phyloP scores from a whole-genome alignment of 2,329 filamentous ascomycete genomes.

The Tolypocladium capitatum region DNA sequence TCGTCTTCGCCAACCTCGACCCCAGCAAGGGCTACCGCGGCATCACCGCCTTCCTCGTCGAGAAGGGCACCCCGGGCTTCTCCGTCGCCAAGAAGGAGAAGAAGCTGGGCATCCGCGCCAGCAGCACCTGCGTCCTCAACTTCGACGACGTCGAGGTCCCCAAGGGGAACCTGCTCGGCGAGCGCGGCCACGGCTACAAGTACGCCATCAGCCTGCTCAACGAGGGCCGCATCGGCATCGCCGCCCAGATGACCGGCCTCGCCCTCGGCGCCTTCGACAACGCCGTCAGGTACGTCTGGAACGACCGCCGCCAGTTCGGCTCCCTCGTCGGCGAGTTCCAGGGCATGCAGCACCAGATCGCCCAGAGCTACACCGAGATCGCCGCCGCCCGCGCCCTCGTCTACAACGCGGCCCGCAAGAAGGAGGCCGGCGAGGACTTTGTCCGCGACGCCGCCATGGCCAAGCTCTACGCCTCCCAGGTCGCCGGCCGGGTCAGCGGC shows the following conservation, averaged over 20 bases:
- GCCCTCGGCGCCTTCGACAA: constrained; percentile 93
- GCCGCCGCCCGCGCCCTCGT: constrained; percentile 80
- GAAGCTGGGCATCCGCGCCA: constrained; percentile 94
- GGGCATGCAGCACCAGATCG: constrained; percentile 98
- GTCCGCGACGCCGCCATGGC: constrained; percentile 96
- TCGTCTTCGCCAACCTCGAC: constrained; percentile 94
- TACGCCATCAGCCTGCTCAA: constrained; percentile 91
- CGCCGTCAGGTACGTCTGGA: constrained; percentile 87
- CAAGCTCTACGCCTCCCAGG: constrained; percentile 87
- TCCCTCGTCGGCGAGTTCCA: constrained; percentile 91
- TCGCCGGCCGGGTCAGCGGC: constrained; percentile 74
- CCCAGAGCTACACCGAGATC: constrained; percentile 91
- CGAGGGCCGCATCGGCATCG: constrained; percentile 94
- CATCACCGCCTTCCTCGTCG: constrained; percentile 89
- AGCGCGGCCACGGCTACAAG: constrained; percentile 90
- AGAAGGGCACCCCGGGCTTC: constrained; percentile 82
- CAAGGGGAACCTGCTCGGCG: constrained; percentile 73
- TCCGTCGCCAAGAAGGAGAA: constrained; percentile 98
- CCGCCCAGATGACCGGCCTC: constrained; percentile 95
- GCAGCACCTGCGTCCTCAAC: constrained; percentile 92
- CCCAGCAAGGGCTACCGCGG: constrained; percentile 90
- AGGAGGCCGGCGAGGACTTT: constrained; percentile 93
- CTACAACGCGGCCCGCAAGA: constrained; percentile 93
- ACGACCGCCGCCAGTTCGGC: constrained; percentile 95
- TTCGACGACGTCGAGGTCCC: constrained; percentile 93